Conservation (phyloP, 129 eudicot species). For the Saussurea involucrata region DNA sequence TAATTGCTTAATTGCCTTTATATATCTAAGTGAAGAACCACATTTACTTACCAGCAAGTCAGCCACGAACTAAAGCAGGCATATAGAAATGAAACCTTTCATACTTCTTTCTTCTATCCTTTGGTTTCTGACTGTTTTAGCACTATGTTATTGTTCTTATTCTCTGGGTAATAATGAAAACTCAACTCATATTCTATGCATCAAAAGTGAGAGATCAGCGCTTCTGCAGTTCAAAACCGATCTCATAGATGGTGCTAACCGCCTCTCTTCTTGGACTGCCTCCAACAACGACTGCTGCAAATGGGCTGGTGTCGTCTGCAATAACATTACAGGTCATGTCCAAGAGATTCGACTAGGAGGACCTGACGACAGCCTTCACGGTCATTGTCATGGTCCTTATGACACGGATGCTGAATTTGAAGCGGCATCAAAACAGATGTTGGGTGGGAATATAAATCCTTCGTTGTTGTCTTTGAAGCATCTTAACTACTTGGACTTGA, state of each 20-base stretch:
- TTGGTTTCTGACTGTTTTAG: not conserved
- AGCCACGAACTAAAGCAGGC: not conserved
- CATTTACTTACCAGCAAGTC: not conserved
- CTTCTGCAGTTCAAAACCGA: slow-evolving; percentile 13
- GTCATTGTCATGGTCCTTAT: not conserved
- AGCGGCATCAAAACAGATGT: no score
- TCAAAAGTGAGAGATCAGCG: slow-evolving; percentile 11
- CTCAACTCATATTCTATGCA: slow-evolving; percentile 2
- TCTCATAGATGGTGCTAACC: not conserved
- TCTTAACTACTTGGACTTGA: slow-evolving; percentile 28
- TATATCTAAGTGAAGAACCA: not conserved
- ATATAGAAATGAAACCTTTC: not conserved
- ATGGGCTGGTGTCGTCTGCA: slow-evolving; percentile 30
- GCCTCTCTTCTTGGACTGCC: not conserved
- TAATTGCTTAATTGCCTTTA: no score
- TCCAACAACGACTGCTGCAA: slow-evolving; percentile 16
- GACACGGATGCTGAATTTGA: not conserved
- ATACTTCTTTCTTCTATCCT: not conserved
- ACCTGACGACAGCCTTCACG: not conserved
- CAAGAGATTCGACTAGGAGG: slow-evolving; percentile 32
- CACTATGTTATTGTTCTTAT: not conserved
- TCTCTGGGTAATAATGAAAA: not conserved
- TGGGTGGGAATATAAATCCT: slow-evolving; percentile 21
- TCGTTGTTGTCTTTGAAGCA: slow-evolving; percentile 26
- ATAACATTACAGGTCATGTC: slow-evolving; percentile 29